Conservation (phyloP, 805 yeast genomes). For the Candida sakaeoensis region DNA sequence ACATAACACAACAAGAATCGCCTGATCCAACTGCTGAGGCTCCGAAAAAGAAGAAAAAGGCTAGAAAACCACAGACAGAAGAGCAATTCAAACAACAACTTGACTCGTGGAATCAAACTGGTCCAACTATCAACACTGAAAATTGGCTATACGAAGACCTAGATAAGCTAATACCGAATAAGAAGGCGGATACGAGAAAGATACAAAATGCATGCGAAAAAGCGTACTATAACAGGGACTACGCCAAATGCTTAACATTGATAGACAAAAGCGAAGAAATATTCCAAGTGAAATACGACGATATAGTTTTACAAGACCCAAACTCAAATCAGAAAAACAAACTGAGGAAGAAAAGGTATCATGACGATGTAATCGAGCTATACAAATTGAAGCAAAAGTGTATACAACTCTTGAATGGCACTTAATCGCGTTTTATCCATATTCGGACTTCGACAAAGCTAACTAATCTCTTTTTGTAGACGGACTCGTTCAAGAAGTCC, state of each 20-base stretch:
- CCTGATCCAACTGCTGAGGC: not conserved
- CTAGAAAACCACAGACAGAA: constrained; percentile 66
- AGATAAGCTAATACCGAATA: constrained; percentile 24
- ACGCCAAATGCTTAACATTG: constrained; percentile 45
- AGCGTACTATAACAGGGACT: constrained; percentile 55
- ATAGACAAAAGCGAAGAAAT: constrained; percentile 35
- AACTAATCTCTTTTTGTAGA: constrained; percentile 42
- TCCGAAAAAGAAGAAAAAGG: constrained; percentile 2
- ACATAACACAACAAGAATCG: not conserved
- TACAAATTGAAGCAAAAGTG: constrained; percentile 41
- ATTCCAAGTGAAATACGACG: constrained; percentile 26
- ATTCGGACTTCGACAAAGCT: constrained; percentile 46
- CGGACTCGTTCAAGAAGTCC: constrained; percentile 22
- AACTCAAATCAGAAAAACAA: constrained; percentile 8
- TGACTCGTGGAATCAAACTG: constrained; percentile 45
- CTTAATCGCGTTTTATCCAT: constrained; percentile 30
- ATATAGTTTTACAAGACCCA: constrained; percentile 12
- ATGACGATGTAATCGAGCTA: constrained; percentile 51
- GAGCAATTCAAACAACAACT: constrained; percentile 58
- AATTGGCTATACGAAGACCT: constrained; percentile 36
- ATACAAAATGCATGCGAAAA: constrained; percentile 60
- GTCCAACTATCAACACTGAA: constrained; percentile 54
- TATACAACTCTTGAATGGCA: constrained; percentile 16
- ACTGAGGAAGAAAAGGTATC: constrained; percentile 32
- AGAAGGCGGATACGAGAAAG: constrained; percentile 53